Evolutionary conservation across 2,329 filamentous ascomycete species (phyloP).

Genomic region (Calonectria ilicicola): DNA sequence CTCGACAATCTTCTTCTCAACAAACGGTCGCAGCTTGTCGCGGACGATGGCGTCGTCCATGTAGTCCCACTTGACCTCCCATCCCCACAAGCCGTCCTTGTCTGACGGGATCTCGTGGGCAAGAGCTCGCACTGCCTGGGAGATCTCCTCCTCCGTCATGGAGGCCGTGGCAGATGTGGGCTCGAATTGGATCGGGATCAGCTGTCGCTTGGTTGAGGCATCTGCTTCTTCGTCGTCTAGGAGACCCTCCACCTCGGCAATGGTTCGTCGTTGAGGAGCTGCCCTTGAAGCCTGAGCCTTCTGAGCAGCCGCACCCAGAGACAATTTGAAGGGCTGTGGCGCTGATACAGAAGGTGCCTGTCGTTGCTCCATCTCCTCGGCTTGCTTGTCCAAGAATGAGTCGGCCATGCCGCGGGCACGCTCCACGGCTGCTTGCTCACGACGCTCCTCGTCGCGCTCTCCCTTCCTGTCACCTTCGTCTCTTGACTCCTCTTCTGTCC

Average conservation of each 20-base stretch:
- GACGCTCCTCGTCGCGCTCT: conserved; percentile 80
- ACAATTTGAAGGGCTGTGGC: conserved; percentile 90
- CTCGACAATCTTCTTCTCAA: conserved; percentile 98
- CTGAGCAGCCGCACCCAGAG: conserved; percentile 88
- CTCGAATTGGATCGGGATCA: conserved; percentile 87
- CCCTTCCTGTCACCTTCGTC: conserved; percentile 86
- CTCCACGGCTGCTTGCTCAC: conserved; percentile 78
- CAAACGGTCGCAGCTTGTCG: conserved; percentile 91
- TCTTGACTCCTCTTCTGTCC: conserved; percentile 77
- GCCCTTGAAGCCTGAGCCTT: conserved; percentile 70
- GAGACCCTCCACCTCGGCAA: conserved; percentile 93
- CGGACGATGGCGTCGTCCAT: conserved; percentile 84
- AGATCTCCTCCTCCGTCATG: conserved; percentile 89
- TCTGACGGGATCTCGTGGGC: conserved; percentile 92
- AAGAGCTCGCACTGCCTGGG: conserved; percentile 82
- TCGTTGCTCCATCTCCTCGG: conserved; percentile 76
- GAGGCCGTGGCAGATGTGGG: conserved; percentile 69
- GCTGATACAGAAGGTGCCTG: conserved; percentile 56
- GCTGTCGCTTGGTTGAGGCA: conserved; percentile 75
- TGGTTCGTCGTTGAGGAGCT: conserved; percentile 76
- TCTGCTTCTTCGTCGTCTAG: conserved; percentile 95
- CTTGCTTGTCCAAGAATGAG: conserved; percentile 88
- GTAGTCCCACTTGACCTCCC: conserved; percentile 92
- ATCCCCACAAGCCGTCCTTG: conserved; percentile 89
- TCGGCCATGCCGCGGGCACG: conserved; percentile 88